Evolutionary conservation across 768 basidiomycete genomes (phyloP), one percentile per base, ranked within the genome.

Genomic region (Hygrocybe coccinea): DNA sequence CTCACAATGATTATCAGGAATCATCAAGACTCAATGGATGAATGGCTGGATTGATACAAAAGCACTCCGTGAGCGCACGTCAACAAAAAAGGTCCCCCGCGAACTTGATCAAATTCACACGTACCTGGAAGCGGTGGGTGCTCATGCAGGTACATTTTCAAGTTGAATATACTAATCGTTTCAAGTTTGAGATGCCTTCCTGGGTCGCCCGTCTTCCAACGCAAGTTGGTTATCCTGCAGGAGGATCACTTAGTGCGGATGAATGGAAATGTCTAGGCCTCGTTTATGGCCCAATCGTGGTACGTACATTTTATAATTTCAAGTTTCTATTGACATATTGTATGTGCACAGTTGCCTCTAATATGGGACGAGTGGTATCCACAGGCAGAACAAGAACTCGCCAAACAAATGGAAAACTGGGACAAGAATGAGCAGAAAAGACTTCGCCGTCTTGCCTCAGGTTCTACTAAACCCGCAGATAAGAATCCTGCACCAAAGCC

Each of bases 181-280:
- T 53, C 39, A 36, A 51, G 50, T 38, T 51, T 8, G 19, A 51
- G 37, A 51, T 51, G 15, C 50, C 50, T 7, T 36, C 29, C 5
- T 36, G 37, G 15, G 10, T 51, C 7, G 50, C 33, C 7, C 7
- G 60, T 35, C 60, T 71, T 1, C 69, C 67, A 1, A 62, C 52
- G 1, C 38, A 67, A 1, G 64, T 69, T 8, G 67, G 69, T 10
- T 65, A 62, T 54, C 72, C 72, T 1, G 64, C 69, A 0, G 69
- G 72, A 24, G 69, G 72, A 2, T 70, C 67, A 2, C 56, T 72
- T 1, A 71, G 67, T 2, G 72, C 70, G 0, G 72, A 74, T 50
- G 66, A 71, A 39, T 69, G 72, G 74, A 57, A 66, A 0, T 36
- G 69, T 8, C 57, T 70, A 1, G 61, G 63, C 0, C 68, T 64